Conservation (phyloP, 169 alveolate genomes). For the Plasmodium reichenowi region DNA sequence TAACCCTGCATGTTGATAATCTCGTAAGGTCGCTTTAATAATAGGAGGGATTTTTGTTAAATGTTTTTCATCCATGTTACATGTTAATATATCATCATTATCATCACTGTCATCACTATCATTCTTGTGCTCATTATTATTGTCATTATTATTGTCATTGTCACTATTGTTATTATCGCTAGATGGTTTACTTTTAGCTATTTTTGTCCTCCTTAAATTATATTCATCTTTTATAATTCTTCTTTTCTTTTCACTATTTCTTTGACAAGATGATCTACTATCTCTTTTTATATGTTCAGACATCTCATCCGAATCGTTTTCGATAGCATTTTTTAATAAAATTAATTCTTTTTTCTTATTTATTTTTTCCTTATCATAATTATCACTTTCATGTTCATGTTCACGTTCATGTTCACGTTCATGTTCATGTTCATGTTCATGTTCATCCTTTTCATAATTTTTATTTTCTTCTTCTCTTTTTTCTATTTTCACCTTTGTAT, state of each 20-base stretch:
- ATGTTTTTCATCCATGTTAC: slow-evolving; percentile 83
- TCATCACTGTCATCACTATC: too few relatives aligned
- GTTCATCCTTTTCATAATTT: not conserved
- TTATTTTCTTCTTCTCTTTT: not conserved
- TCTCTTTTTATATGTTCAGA: not conserved
- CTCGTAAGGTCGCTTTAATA: slow-evolving; percentile 93
- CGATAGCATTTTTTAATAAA: not conserved
- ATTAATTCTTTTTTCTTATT: not conserved
- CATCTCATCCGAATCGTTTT: not conserved
- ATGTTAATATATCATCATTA: slow-evolving; percentile 67
- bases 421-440: not conserved
- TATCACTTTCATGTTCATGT: not conserved
- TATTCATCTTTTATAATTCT: not conserved
- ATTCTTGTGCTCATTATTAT: too few relatives aligned
- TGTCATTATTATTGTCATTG: too few relatives aligned
- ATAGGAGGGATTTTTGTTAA: slow-evolving; percentile 90
- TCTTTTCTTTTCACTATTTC: not conserved
- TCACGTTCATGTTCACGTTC: not conserved
- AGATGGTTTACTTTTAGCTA: slow-evolving; percentile 10
- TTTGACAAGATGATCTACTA: too few relatives aligned
- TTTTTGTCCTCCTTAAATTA: slow-evolving; percentile 1
- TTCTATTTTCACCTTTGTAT: not conserved
- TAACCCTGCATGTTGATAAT: slow-evolving; percentile 96
- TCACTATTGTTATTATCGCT: not conserved
- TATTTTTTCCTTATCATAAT: not conserved